Conservation (phyloP, 306 rosid genomes). For the Alnus glutinosa region DNA sequence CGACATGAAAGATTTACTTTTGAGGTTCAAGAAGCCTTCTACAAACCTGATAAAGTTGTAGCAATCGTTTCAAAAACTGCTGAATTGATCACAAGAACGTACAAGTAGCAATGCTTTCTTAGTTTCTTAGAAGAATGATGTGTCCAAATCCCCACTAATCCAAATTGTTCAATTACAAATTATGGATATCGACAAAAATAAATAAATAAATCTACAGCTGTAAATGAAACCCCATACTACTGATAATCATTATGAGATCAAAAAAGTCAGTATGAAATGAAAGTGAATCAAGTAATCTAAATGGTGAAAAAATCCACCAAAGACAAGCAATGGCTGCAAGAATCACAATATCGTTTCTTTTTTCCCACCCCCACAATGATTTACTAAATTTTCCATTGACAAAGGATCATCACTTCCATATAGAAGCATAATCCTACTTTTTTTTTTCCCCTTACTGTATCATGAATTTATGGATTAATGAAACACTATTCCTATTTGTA, state of each 20-base stretch:
- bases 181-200: not conserved
- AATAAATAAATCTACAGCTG: not conserved
- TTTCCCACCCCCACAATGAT: conserved; percentile 41
- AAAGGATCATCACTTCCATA: conserved; percentile 23
- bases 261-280: not conserved
- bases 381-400: conserved; percentile 21
- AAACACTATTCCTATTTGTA: conserved; percentile 33
- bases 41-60: too few relatives aligned
- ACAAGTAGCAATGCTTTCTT: not conserved
- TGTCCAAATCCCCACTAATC: not conserved
- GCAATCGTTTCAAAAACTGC: too few relatives aligned
- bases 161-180: not conserved
- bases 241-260: not conserved
- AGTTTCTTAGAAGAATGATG: not conserved
- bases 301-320: conserved; percentile 18
- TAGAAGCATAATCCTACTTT: conserved; percentile 20
- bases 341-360: conserved; percentile 26
- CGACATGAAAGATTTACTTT: too few relatives aligned
- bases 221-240: not conserved
- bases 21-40: too few relatives aligned
- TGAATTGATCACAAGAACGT: too few relatives aligned
- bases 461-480: conserved; percentile 31
- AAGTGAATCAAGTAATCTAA: conserved; percentile 25
- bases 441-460: conserved; percentile 25
- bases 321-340: conserved; percentile 26